Percentiles rank a stretch among this genome's conserved stretches.
Conservation (phyloP, 257 asterid genomes). For the Capsicum chinense region DNA sequence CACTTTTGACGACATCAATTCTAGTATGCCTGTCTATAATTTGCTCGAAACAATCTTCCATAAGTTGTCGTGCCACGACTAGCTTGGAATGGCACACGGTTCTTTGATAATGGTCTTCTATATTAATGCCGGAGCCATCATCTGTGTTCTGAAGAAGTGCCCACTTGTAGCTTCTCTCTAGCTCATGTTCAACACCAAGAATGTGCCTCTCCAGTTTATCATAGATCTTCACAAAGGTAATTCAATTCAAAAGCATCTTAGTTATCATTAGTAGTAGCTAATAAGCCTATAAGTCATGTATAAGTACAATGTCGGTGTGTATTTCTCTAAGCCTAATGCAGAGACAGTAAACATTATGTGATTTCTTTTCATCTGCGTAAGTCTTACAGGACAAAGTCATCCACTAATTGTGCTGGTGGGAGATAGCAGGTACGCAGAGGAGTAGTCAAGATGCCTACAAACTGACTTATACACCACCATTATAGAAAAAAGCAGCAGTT, state of each 20-base stretch:
- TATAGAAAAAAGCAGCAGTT: neutral
- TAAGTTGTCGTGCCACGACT: constrained; percentile 54
- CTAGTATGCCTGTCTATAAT: constrained; percentile 52
- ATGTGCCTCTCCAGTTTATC: constrained; percentile 42
- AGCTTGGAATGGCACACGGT: constrained; percentile 60
- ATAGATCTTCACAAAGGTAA: constrained; percentile 35
- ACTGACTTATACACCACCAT: neutral
- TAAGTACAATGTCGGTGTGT: neutral
- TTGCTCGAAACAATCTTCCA: constrained; percentile 61
- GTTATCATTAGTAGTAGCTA: constrained; percentile 13
- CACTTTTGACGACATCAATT: constrained; percentile 48
- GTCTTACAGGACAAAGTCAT: neutral
- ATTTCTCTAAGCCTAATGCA: neutral
- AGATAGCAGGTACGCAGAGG: neutral
- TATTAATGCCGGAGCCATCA: constrained; percentile 33
- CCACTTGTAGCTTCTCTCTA: constrained; percentile 53
- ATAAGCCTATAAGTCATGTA: neutral
- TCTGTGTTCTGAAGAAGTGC: constrained; percentile 51
- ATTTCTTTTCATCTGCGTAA: neutral
- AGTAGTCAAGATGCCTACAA: neutral
- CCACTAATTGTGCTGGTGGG: neutral
- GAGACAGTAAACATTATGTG: neutral
- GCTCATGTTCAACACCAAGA: constrained; percentile 46
- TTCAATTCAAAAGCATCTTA: constrained; percentile 13
- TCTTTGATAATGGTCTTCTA: constrained; percentile 44